A percentile compares a stretch with the other conserved stretches of the same genome.
phyloP scores from a whole-genome alignment of 495 filamentous ascomycete genomes.

The Penicillium tannophilum region DNA sequence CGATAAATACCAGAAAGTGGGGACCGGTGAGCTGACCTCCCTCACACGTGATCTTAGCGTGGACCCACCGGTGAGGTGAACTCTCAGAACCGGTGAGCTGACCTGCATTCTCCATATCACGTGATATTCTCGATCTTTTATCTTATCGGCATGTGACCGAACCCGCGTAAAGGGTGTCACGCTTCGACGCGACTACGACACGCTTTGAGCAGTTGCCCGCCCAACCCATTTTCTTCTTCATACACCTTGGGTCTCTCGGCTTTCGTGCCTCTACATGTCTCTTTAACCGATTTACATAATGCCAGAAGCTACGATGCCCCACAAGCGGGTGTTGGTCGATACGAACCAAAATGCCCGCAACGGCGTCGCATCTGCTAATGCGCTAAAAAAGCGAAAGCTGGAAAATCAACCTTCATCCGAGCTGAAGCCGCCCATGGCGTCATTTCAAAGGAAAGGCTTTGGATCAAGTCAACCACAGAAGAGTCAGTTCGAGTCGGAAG shows the following conservation, averaged over 20 bases:
- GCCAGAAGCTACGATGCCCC: conserved; percentile 53
- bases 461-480: conserved; percentile 79
- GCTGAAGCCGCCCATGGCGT: conserved; percentile 60
- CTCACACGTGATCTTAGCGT: no score
- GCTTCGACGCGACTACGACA: conserved; percentile 1
- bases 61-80: no score
- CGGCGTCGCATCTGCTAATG: conserved; percentile 46
- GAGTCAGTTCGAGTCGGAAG: conserved; percentile 90
- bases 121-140: neutral
- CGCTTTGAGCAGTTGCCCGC: conserved; percentile 1
- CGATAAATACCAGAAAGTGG: no score
- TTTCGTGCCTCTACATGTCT: neutral
- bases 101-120: no score
- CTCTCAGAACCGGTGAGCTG: no score
- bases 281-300: conserved; percentile 38
- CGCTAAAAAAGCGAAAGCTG: conserved; percentile 78
- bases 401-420: conserved; percentile 58
- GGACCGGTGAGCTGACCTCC: no score
- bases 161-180: neutral
- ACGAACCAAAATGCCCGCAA: conserved; percentile 55
- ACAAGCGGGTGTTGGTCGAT: conserved; percentile 63
- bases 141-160: conserved; percentile 11
- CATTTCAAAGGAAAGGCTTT: conserved; percentile 55
- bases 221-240: neutral
- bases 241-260: neutral